phyloP scores from a whole-genome alignment of 1,284 basidiomycete species.

The Spongispora temasekensis region DNA sequence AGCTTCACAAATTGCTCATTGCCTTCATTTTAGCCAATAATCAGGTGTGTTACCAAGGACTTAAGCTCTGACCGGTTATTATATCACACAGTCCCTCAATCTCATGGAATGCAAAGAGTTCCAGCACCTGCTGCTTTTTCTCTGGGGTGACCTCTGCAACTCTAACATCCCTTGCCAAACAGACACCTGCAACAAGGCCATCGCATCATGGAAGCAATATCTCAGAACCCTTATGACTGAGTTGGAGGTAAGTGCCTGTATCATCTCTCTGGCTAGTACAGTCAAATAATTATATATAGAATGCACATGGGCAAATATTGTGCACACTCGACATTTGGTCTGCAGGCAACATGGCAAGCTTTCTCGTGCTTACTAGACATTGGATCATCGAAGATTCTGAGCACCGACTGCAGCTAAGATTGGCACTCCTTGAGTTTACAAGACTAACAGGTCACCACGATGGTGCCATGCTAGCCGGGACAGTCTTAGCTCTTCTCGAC shows the following conservation, averaged over 20 bases:
- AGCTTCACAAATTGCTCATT: no score
- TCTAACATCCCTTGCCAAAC: conserved; percentile 1
- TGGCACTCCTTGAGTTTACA: no score
- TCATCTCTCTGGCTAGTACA: no score
- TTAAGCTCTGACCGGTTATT: background rate
- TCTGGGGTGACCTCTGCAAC: background rate
- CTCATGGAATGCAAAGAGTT: conserved; percentile 4
- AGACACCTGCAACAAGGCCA: conserved; percentile 1
- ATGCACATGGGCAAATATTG: background rate
- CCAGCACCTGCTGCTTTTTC: background rate
- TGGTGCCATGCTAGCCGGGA: no score
- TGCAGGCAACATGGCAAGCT: no score
- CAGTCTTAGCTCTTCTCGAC: no score
- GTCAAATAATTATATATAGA: background rate
- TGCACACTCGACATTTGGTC: conserved; percentile 4
- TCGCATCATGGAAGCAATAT: no score
- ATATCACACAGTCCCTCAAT: background rate
- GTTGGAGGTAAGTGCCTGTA: background rate
- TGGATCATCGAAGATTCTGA: background rate
- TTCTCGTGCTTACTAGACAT: conserved; percentile 3
- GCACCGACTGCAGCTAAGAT: background rate
- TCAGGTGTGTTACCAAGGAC: background rate
- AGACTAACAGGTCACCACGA: no score
- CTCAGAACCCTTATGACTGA: no score
- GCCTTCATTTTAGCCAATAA: conserved; percentile 2